Evolutionary conservation across 768 basidiomycete genomes (phyloP).

Genomic region (Phlebiopsis gigantea): DNA sequence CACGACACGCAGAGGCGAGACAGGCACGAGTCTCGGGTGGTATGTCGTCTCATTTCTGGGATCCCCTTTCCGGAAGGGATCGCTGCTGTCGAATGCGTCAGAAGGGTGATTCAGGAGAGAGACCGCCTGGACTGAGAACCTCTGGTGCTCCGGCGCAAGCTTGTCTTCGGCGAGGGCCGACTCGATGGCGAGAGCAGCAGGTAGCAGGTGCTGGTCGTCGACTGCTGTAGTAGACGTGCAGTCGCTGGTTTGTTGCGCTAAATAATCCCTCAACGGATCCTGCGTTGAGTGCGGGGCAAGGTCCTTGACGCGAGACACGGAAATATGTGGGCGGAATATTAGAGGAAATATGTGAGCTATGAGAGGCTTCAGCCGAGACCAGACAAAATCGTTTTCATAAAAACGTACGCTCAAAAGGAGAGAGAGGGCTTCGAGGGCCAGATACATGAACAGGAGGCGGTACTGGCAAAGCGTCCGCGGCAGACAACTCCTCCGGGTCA

Average conservation of each 20-base stretch:
- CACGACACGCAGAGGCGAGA: slow-evolving; percentile 8
- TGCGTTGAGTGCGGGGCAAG: slow-evolving; percentile 1
- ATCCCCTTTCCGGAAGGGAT: slow-evolving; percentile 23
- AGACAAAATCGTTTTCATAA: neutral
- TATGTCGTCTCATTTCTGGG: slow-evolving; percentile 8
- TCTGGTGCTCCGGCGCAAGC: neutral
- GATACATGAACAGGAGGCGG: neutral
- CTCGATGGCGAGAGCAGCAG: neutral
- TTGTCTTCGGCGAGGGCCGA: neutral
- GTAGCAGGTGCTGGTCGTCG: neutral
- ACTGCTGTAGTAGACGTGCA: neutral
- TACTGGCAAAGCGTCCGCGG: neutral
- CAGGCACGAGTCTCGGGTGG: slow-evolving; percentile 3
- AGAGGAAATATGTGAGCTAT: neutral
- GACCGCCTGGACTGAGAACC: slow-evolving; percentile 1
- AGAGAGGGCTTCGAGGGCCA: neutral
- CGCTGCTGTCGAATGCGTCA: slow-evolving; percentile 18
- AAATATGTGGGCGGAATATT: slow-evolving; percentile 1
- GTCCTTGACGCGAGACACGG: slow-evolving; percentile 4
- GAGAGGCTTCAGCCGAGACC: neutral
- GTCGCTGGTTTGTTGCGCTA: neutral
- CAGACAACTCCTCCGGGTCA: slow-evolving; percentile 8
- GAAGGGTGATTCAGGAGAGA: neutral
- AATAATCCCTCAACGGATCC: neutral
- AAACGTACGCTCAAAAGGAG: slow-evolving; percentile 3